Evolutionary conservation across 2,329 filamentous ascomycete species (phyloP).

Genomic region (Pseudocercospora crystallina): DNA sequence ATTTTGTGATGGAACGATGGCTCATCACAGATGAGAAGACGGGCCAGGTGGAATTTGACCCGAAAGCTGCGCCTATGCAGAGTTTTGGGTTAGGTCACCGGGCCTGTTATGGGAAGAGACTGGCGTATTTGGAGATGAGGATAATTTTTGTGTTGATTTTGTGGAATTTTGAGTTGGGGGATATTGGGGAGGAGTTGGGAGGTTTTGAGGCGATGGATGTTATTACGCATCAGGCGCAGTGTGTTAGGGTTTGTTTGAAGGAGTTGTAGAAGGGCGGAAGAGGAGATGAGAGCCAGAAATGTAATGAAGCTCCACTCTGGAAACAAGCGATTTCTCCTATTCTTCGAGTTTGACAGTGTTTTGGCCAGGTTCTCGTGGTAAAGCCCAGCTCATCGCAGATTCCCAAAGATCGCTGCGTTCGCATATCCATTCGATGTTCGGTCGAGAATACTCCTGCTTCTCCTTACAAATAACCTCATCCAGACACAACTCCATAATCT

Average conservation of each 20-base stretch:
- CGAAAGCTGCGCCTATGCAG: slow-evolving; percentile 9
- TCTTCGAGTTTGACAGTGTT: slow-evolving; percentile 8
- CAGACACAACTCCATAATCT: slow-evolving; percentile 43
- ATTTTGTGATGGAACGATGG: neutral
- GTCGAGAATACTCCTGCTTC: slow-evolving; percentile 40
- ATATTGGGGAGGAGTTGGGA: neutral
- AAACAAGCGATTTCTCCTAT: neutral
- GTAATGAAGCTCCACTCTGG: neutral
- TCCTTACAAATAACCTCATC: slow-evolving; percentile 44
- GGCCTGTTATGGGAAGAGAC: slow-evolving; percentile 9
- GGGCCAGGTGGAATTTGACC: neutral
- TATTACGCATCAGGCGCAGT: slow-evolving; percentile 3
- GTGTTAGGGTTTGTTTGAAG: neutral
- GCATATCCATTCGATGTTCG: slow-evolving; percentile 42
- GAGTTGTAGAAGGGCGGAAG: neutral
- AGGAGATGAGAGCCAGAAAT: neutral
- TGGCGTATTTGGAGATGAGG: slow-evolving; percentile 11
- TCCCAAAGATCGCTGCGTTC: slow-evolving; percentile 37
- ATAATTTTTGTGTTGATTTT: slow-evolving; percentile 7
- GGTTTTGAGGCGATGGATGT: slow-evolving; percentile 6
- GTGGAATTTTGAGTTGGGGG: slow-evolving; percentile 6
- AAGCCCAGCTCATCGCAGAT: slow-evolving; percentile 21
- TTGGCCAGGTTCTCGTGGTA: slow-evolving; percentile 19
- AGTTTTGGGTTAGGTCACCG: slow-evolving; percentile 4
- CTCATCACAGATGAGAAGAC: neutral